Evolutionary conservation across 805 yeast species (phyloP).

Genomic region (Ogataea ramenticola): DNA sequence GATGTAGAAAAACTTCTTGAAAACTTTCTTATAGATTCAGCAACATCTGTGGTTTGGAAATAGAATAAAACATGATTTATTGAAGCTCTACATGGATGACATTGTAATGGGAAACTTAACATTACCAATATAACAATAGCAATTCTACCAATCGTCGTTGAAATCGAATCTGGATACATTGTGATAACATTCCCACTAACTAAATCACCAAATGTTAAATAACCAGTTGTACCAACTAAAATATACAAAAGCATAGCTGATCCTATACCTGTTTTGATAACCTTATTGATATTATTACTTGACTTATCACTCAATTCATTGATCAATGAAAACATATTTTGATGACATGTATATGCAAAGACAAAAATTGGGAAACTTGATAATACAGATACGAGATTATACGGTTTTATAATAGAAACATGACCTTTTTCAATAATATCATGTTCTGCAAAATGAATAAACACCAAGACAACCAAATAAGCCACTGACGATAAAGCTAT

Average conservation of each 20-base stretch:
- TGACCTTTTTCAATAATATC: constrained; percentile 52
- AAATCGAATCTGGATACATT: constrained; percentile 56
- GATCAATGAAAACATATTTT: constrained; percentile 83
- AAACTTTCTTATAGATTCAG: constrained; percentile 15
- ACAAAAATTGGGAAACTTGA: constrained; percentile 85
- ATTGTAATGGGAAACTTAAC: constrained; percentile 82
- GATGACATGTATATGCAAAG: constrained; percentile 94
- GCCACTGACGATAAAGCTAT: constrained; percentile 76
- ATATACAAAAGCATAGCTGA: constrained; percentile 58
- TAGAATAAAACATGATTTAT: constrained; percentile 63
- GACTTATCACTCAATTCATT: constrained; percentile 67
- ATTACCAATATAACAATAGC: constrained; percentile 77
- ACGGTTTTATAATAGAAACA: constrained; percentile 41
- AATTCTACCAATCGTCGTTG: constrained; percentile 73
- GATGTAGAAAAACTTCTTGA: constrained; percentile 11
- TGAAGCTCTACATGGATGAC: constrained; percentile 86
- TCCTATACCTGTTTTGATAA: constrained; percentile 48
- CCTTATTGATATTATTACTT: constrained; percentile 33
- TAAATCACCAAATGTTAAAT: constrained; percentile 76
- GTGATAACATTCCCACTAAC: constrained; percentile 76
- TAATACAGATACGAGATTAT: constrained; percentile 39
- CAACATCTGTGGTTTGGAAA: constrained; percentile 22
- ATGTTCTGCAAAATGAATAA: constrained; percentile 56
- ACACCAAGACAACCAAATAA: constrained; percentile 66
- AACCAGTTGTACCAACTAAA: constrained; percentile 74